Conservation (phyloP, 345 rosid genomes). For the Salix viminalis region DNA sequence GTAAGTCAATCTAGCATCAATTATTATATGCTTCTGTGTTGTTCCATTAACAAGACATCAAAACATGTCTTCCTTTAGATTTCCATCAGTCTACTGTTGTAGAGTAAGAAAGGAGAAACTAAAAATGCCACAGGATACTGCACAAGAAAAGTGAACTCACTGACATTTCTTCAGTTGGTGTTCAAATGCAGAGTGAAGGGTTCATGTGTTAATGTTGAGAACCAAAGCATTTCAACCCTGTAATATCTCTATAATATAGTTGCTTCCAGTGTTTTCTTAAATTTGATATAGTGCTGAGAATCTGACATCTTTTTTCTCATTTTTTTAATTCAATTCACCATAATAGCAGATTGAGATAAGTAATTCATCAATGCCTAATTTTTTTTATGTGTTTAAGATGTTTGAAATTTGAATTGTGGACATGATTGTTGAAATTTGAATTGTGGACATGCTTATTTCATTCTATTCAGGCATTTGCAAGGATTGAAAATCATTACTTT, state of each 20-base stretch:
- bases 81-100: too few relatives aligned
- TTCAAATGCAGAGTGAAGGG: neutral
- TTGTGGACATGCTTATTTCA: neutral
- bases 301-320: neutral
- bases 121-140: neutral
- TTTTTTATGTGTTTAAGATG: neutral
- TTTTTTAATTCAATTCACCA: neutral
- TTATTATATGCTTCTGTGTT: neutral
- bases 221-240: neutral
- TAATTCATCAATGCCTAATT: neutral
- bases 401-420: neutral
- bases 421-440: neutral
- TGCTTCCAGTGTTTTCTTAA: neutral
- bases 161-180: neutral
- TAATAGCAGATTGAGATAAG: neutral
- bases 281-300: neutral
- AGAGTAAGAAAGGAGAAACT: too few relatives aligned
- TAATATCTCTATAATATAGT: neutral
- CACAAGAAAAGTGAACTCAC: neutral
- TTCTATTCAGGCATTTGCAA: conserved; percentile 81
- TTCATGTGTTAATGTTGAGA: neutral
- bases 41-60: too few relatives aligned
- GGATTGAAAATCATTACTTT: conserved; percentile 94
- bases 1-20: conserved; percentile 34
- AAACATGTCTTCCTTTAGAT: too few relatives aligned